Evolutionary conservation across 2,329 filamentous ascomycete species (phyloP).

Genomic region (Ophioceras dolichostomum): DNA sequence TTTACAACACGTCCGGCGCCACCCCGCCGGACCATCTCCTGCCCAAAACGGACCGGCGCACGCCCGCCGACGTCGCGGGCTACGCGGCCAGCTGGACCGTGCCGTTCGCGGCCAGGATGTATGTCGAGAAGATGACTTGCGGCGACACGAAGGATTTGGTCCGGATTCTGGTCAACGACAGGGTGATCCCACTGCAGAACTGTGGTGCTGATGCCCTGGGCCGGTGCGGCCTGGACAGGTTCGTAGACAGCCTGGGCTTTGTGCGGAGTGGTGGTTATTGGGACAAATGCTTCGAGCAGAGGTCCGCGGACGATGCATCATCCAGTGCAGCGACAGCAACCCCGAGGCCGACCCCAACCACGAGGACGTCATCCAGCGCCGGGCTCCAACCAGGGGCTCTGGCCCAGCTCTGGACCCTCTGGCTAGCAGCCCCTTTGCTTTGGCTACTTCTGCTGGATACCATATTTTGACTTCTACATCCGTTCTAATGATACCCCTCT

Average conservation of each 20-base stretch:
- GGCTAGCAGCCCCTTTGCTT: too few species aligned
- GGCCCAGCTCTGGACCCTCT: too few species aligned
- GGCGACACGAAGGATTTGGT: constrained; percentile 54
- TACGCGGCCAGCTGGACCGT: constrained; percentile 71
- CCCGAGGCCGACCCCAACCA: too few species aligned
- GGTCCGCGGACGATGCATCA: too few species aligned
- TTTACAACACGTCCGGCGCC: constrained; percentile 57
- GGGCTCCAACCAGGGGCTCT: too few species aligned
- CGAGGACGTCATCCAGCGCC: too few species aligned
- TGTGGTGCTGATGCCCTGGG: constrained; percentile 62
- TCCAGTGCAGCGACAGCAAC: too few species aligned
- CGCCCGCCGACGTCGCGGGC: constrained; percentile 44
- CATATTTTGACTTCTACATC: too few species aligned
- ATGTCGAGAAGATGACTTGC: constrained; percentile 81
- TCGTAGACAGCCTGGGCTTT: constrained; percentile 66
- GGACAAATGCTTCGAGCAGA: constrained; percentile 51
- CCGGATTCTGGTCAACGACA: constrained; percentile 71
- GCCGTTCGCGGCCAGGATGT: constrained; percentile 69
- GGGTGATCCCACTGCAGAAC: constrained; percentile 58
- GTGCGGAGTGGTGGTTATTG: constrained; percentile 61
- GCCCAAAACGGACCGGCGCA: constrained; percentile 34
- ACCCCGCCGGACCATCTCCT: constrained; percentile 33
- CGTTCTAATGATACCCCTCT: too few species aligned
- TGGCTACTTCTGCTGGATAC: too few species aligned
- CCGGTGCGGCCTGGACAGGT: constrained; percentile 55